Evolutionary conservation across 2,329 filamentous ascomycete species (phyloP), one percentile per base, ranked within the genome.

Genomic region (Xylariaceae sp.): DNA sequence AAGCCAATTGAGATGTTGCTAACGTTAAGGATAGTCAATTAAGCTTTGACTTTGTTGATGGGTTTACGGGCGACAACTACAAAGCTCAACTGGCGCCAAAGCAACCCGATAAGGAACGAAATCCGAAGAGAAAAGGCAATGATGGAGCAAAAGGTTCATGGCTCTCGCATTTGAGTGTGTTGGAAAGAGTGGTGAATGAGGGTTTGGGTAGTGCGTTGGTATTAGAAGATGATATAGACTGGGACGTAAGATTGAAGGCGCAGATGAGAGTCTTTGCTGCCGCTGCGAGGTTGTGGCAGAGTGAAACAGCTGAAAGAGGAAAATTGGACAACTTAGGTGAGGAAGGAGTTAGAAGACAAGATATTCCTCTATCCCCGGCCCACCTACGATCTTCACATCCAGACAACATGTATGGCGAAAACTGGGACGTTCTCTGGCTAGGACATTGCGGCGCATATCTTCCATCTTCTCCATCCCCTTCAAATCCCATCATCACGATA

Each of bases 171-270:
- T 65, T 73, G 62, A 69, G 71, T 40, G 66, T 64, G 0, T 18
- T 62, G 7, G 44, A 49, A 45, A 69, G 67, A 18, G 65, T 81
- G 11, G 67, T 80, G 11, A 64, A 71, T n/a, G 62, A 71, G 11
- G 70, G 72, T 38, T 55, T 78, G 2, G 64, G 68, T 1, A 75
- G 73, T 1, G 77, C 75, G 0, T 63, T 82, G 2, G 75, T 82
- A 27, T 60, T 82, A 22, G 79, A 82, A 57, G 78, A 82, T 56
- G 78, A 82, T 48, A 70, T 73, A 17, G 78, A 82, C 63, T 82
- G 79, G 79, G 79, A 82, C 48, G 62, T 81, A 11, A 66, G 70
- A 0, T 60, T 82, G 19, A 75, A 75, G 31, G 45, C 63, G 0
- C 78, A 82, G 56, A 68, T 81, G 14, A 66, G 58, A 27, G 53